Evolutionary conservation across 2,329 filamentous ascomycete species (phyloP), one percentile per base, ranked within the genome.

Genomic region (Fusarium multiceps): DNA sequence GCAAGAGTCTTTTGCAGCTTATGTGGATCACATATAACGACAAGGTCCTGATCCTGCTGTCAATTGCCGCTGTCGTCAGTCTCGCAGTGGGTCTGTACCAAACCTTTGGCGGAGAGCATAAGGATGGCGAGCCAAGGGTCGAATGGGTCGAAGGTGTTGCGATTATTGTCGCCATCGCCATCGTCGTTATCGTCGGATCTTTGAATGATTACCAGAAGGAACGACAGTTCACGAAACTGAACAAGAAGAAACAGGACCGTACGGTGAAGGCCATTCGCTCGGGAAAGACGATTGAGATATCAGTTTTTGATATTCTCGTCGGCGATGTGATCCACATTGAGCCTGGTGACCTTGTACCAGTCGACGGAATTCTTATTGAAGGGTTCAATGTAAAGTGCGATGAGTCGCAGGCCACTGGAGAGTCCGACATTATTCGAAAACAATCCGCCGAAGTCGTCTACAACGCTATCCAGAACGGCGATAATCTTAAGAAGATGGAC

Each of bases 21-120:
- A 91, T 93, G 80, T 94, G 92, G 92, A 92, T 94, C 73, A 93
- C 92, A 0, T 93, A 93, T 78, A 93, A 94, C 80, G 92, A 94
- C 84, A 94, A 94, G 78, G 90, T 94, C 6, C 82, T 94, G 47
- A 91, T 93, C 62, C 82, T 93, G 8, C 83, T 93, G 57, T 92
- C 90, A 1, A 82, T 87, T 50, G 92, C 92, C 45, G 92, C 92
- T 6, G 83, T 89, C 40, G 88, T 94, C 51, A 93, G 92, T 46
- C 84, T 94, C 45, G 90, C 89, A 7, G 86, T 94, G 43, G 92
- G 92, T 49, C 82, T 94, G 1, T 94, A 93, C 77, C 90, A 93
- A 77, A 91, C 90, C 0, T 90, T 93, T 76, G 90, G 90, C 14
- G 81, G 82, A 21, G 71, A 83, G 6, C 89, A 92, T 66, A 75